Base-by-base conservation (phyloP, 2,329 filamentous ascomycete genomes). In the Aspergillus neoniger region DNA sequence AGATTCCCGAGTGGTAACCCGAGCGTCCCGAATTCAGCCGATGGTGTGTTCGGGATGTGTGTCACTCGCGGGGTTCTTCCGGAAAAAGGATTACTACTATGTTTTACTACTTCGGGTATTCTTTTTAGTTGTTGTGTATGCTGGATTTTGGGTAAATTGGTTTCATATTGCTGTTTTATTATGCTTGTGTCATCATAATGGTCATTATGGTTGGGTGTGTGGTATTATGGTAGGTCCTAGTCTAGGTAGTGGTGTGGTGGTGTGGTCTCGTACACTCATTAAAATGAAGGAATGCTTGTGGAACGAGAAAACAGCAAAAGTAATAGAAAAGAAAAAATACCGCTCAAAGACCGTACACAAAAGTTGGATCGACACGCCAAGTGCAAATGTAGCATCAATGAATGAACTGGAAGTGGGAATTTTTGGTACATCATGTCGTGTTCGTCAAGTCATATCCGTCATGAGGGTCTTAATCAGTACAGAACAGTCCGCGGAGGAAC, bases 1-100 rank as follows among this genome's bases (percentile, higher is more conserved):
- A 64, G 57, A 63, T 63, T 63, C 58, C 65, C 60, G 65, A 58
- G n/a, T 47, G 36, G 28, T 43, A 32, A 43, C 56, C 49, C 48
- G 53, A 51, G 4, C 55, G 50, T 65, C 67, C 67, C 67, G 67
- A 63, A 43, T 63, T 67, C 65, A n/a, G 62, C 67, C 67, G 67
- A 66, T 57, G 21, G 28, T 12, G 21, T 30, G 9, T 30, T 30
- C 28, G 28, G 28, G 28, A 30, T 30, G 28, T 25, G 53, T 5
- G 17, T 10, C 10, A 5, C 10, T 36, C 32, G 32, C 32, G 32
- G 32, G 32, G 32, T 36, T 36, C 32, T 36, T 36, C 32, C 32
- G 32, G 32, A 36, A 36, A 36, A 36, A 36, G 32, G 32, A 36
- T 36, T 36, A 36, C 32, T 36, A 36, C 32, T 32, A 32, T 12